Conservation (phyloP, 768 basidiomycete species). For the Suillus variegatus region DNA sequence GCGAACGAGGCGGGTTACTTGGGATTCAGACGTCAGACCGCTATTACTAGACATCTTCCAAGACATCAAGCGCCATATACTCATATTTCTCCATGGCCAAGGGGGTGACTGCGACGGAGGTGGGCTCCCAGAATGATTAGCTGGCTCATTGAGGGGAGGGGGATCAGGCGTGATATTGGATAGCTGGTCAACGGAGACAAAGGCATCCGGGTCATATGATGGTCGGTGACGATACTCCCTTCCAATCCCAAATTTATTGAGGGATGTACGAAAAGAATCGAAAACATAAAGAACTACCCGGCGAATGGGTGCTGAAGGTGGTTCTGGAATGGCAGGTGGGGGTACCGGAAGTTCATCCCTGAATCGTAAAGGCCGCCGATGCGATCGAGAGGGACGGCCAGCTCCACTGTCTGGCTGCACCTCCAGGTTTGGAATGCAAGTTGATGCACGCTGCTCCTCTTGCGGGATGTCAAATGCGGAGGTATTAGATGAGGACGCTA, state of each 20-base stretch:
- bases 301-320: background rate
- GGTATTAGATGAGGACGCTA: too few species aligned
- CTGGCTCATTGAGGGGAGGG: background rate
- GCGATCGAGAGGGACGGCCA: background rate
- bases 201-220: constrained; percentile 6
- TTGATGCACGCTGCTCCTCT: too few species aligned
- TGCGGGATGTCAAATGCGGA: too few species aligned
- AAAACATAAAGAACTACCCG: constrained; percentile 16
- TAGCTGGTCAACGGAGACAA: background rate
- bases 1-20: constrained; percentile 2
- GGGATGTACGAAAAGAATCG: constrained; percentile 15
- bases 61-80: constrained; percentile 12
- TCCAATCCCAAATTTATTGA: constrained; percentile 19
- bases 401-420: background rate
- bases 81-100: constrained; percentile 20
- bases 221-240: constrained; percentile 17
- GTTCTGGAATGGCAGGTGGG: constrained; percentile 4
- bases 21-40: background rate
- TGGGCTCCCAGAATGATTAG: background rate
- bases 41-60: constrained; percentile 12
- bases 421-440: background rate
- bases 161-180: background rate
- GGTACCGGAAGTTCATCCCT: constrained; percentile 20
- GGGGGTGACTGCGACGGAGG: background rate
- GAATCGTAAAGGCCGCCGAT: constrained; percentile 9